Base-by-base conservation (phyloP, 305 asterid species). In the Coffea humblotiana region DNA sequence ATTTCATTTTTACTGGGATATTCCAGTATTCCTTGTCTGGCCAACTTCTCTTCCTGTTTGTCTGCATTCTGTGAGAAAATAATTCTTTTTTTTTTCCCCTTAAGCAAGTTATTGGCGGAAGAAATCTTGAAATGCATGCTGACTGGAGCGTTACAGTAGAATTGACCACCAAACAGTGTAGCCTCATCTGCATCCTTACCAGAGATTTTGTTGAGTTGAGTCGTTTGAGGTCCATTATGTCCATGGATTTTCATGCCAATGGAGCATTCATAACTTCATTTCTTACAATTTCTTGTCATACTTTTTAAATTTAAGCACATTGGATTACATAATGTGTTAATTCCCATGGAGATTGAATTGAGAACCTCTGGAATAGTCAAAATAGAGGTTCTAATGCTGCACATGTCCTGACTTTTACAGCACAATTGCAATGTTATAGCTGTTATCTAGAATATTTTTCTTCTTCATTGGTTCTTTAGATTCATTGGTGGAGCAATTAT, bases 401-500 rank as follows among this genome's bases (percentile, higher is more conserved):
- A 32, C 40, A 0, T 5, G 23, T 37, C 56, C 32, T 37, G 43
- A 56, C 21, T 40, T 23, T 23, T 60, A 60, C 40, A 12, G 40
- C 35, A 23, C n/a, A 52, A n/a, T 15, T 60, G 78, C 29, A 32
- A n/a, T 21, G 25, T 14, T 63, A 16, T n/a, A 21, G 49, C 32
- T 61, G 23, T n/a, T 43, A 61, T 61, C n/a, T 61, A 27, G 79
- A 61, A 75, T 75, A 6, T 35, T 77, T 66, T 49, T 18, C 64
- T 6, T 12, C 69, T 63, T 18, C n/a, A 52, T 78, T 67, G 56
- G 65, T 45, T 64, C 52, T 81, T 9, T 60, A 77, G 79, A 56
- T 70, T 67, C 71, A 80, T 83, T 83, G 76, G 76, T 82, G 65
- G 54, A 16, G 51, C 48, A 63, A 71, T 74, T 78, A 81, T 64